Base-by-base conservation (phyloP, 106 monocot species). In the Dendrobium catenatum region DNA sequence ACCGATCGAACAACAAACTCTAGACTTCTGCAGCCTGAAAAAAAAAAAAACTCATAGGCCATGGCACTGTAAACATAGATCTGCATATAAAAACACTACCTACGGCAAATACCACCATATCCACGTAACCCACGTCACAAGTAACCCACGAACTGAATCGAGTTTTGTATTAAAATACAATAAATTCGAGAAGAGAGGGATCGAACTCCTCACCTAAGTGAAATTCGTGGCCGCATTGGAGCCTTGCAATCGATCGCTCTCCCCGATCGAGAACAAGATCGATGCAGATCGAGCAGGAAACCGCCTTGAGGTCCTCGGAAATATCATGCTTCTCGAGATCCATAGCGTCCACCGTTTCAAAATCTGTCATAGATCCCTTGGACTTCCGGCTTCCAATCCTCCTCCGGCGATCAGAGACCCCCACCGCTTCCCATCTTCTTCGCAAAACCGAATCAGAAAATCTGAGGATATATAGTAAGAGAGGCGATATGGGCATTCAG, bases 181-280 rank as follows among this genome's bases (percentile, higher is more conserved):
- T 24, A 42, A 47, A 42, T 15, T 76, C 10, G 47, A 17, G 11
- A 26, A 48, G 2, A 49, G 15, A 9, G 49, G 49, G 47, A 5
- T 16, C 22, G 49, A 76, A 49, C 5, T 76, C 76, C 82, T 79
- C 67, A 89, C 89, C 87, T 72, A 91, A 80, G 80, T 91, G 91
- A 55, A 91, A 91, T 18, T 88, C 86, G 43, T 91, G 91, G 2
- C 91, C 91, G 67, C 91, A 91, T 48, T 88, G 88, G 61, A 91
- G 91, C 82, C 64, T 88, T 37, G 88, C 91, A 78, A 81, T 54
- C 47, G 91, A 91, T 68, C 88, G 72, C 49, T 80, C 67, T 43
- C 85, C 82, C 20, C 16, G 74, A 79, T 83, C 76, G 16, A 77
- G 55, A 78, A 91, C 88, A 17, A 54, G 78, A 1, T 91, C 91